phyloP scores from a whole-genome alignment of 768 basidiomycete species.

The Tulasnella sp. region DNA sequence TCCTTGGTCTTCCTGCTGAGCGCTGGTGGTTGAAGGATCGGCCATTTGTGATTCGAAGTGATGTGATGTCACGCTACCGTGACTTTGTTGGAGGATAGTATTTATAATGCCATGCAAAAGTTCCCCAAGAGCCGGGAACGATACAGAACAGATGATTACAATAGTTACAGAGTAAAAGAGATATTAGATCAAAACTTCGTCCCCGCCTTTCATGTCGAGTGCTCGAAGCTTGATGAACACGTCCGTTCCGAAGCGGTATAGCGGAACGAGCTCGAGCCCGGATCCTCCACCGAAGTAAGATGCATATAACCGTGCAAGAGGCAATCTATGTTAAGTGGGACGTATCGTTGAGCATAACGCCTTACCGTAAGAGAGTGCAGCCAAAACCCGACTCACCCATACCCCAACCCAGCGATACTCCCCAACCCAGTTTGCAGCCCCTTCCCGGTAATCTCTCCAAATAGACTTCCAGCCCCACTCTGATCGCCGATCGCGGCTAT shows the following conservation, averaged over 20 bases:
- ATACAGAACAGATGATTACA: no score
- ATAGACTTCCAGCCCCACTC: constrained; percentile 42
- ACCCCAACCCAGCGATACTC: constrained; percentile 84
- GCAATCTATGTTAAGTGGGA: constrained; percentile 13
- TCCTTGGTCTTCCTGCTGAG: constrained; percentile 14
- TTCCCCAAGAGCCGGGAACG: no score
- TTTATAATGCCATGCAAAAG: neutral
- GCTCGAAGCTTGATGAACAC: constrained; percentile 45
- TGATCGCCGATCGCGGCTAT: constrained; percentile 43
- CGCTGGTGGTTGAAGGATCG: constrained; percentile 8
- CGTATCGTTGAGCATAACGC: neutral
- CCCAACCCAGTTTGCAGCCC: constrained; percentile 72
- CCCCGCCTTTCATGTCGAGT: constrained; percentile 34
- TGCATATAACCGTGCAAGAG: constrained; percentile 19
- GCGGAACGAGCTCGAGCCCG: constrained; percentile 62
- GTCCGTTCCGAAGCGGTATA: constrained; percentile 55
- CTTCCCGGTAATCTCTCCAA: constrained; percentile 66
- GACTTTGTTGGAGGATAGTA: neutral
- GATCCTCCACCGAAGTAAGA: constrained; percentile 68
- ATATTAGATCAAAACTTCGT: constrained; percentile 41
- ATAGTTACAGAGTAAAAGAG: no score
- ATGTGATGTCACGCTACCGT: neutral
- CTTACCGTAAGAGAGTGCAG: neutral
- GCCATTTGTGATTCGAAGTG: neutral
- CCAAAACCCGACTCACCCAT: constrained; percentile 37